phyloP scores from a whole-genome alignment of 495 filamentous ascomycete genomes.

The Polyplosphaeria fusca region DNA sequence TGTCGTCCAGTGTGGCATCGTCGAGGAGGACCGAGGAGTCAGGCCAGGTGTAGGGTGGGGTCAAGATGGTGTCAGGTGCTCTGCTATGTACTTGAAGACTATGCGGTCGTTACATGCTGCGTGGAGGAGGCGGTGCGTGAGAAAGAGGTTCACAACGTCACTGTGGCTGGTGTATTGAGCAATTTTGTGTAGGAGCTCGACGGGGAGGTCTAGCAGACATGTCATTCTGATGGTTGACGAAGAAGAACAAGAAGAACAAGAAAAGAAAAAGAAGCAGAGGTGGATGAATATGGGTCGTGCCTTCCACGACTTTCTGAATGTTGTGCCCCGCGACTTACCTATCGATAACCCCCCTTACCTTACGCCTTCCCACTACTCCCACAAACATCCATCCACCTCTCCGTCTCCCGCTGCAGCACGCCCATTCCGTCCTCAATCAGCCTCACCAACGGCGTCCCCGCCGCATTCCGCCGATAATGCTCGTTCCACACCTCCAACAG shows the following conservation, averaged over 20 bases:
- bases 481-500: slow-evolving; percentile 21
- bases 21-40: background rate
- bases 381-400: slow-evolving; percentile 29
- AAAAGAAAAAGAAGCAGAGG: too few species aligned
- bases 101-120: background rate
- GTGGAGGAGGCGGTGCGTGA: background rate
- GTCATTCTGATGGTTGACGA: too few species aligned
- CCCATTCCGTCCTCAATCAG: slow-evolving; percentile 21
- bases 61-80: background rate
- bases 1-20: background rate
- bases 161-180: background rate
- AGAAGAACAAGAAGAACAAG: too few species aligned
- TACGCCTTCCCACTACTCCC: slow-evolving; percentile 24
- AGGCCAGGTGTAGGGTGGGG: background rate
- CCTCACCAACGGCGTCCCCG: slow-evolving; percentile 6
- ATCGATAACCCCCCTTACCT: too few species aligned
- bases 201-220: background rate
- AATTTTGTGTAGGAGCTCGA: slow-evolving; percentile 2
- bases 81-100: slow-evolving; percentile 6
- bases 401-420: slow-evolving; percentile 22
- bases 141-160: background rate
- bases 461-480: slow-evolving; percentile 7
- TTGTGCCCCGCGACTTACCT: too few species aligned
- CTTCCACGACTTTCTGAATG: too few species aligned
- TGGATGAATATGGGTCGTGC: too few species aligned